Evolutionary conservation across 2,329 filamentous ascomycete species (phyloP), one percentile per base, ranked within the genome.

Genomic region (Ambrosiella cleistominuta): DNA sequence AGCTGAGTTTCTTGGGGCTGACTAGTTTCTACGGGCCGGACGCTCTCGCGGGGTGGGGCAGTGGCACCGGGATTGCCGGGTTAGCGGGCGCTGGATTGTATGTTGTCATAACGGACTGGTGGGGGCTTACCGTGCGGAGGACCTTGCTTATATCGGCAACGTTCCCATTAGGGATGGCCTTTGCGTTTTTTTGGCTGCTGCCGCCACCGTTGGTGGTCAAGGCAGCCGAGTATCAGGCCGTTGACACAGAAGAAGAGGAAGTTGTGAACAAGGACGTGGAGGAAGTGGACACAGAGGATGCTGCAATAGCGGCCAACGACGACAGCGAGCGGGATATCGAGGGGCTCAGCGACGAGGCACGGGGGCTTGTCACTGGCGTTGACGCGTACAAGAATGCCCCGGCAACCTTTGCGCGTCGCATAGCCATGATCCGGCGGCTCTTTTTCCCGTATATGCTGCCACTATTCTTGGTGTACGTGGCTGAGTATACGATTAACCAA

Each of bases 401-500:
- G 35, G 15, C 15, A 15, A 42, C 53, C 19, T 47, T 57, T n/a
- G 36, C 53, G 12, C 49, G 51, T 7, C 79, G 82, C 58, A 69
- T 97, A 39, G 72, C 71, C n/a, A 83, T 87, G 3, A 80, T 85
- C 0, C 77, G 72, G 61, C 74, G 76, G 0, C 74, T 97, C 1
- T 84, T 96, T 66, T 73, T 94, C 50, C 81, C 81, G 0, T 84
- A 83, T 68, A 97, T 98, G 89, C 75, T 95, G 2, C 93, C 93
- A 0, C 76, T 98, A 12, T 76, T 97, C 39, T 73, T 97, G 13
- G 93, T 98, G 37, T 98, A 96, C 68, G 79, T 97, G 40, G 88
- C 90, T 59, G 93, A 98, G 72, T 98, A 98, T 68, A 68, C 87
- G 58, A 96, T 97, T 70, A 97, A 97, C 71, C 90, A 95, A 72